Percentiles rank a stretch among this genome's conserved stretches.
Conservation (phyloP, 2,329 filamentous ascomycete species). For the Diaporthe nobilis region DNA sequence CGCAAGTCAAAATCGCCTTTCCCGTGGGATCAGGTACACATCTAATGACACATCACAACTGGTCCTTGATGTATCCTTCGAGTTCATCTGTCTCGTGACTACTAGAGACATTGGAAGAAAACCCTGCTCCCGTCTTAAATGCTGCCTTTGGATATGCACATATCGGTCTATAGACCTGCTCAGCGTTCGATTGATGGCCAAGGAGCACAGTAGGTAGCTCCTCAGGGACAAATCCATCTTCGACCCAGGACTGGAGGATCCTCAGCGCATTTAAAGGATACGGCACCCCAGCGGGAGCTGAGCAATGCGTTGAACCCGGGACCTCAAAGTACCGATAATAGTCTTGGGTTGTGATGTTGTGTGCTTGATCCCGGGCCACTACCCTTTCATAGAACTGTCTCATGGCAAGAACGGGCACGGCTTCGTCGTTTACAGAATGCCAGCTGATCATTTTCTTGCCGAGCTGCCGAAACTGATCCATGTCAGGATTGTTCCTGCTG, state of each 20-base stretch:
- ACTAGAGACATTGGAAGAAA: neutral
- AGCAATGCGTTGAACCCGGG: neutral
- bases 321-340: conserved; percentile 16
- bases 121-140: neutral
- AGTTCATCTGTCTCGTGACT: neutral
- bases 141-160: neutral
- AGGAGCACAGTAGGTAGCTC: neutral
- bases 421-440: neutral
- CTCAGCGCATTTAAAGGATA: neutral
- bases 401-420: neutral
- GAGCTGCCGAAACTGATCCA: conserved; percentile 1
- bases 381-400: neutral
- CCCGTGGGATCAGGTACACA: too few relatives aligned
- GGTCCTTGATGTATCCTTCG: neutral
- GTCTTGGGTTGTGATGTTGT: conserved; percentile 3
- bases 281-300: neutral
- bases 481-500: neutral
- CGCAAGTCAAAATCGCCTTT: too few relatives aligned
- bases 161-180: neutral
- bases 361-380: neutral
- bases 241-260: conserved; percentile 2
- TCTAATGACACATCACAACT: neutral
- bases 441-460: neutral
- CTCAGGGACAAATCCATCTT: neutral
- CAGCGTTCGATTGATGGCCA: neutral